phyloP scores from a whole-genome alignment of 441 rosid species.

The Isatis lusitanica region DNA sequence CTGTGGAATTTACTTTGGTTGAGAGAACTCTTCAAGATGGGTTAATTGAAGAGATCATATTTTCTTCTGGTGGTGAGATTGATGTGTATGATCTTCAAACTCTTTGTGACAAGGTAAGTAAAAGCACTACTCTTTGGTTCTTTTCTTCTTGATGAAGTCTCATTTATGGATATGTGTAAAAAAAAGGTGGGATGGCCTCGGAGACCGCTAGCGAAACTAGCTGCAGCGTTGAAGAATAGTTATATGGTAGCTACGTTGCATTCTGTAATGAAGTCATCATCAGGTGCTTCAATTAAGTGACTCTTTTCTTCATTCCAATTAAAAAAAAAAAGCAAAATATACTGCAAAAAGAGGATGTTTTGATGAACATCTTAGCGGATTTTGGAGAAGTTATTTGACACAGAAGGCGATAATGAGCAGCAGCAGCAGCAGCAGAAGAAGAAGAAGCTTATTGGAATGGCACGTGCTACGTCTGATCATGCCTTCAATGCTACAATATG shows the following conservation, averaged over 20 bases:
- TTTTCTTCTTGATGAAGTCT: not conserved
- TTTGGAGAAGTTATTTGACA: constrained; percentile 91
- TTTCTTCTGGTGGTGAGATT: constrained; percentile 88
- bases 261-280: constrained; percentile 51
- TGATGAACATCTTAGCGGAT: constrained; percentile 88
- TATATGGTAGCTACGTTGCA: constrained; percentile 93
- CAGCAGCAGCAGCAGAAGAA: not conserved
- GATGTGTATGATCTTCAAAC: constrained; percentile 90
- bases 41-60: constrained; percentile 68
- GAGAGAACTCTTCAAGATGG: constrained; percentile 72
- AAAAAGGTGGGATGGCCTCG: constrained; percentile 93
- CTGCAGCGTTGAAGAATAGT: constrained; percentile 89
- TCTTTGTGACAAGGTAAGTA: constrained; percentile 79
- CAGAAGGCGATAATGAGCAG: constrained; percentile 63
- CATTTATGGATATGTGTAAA: not conserved
- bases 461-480: constrained; percentile 98
- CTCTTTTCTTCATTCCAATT: not conserved
- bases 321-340: not conserved
- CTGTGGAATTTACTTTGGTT: constrained; percentile 74
- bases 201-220: constrained; percentile 83
- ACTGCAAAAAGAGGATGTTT: constrained; percentile 39
- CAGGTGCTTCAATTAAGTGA: constrained; percentile 50
- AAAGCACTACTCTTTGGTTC: not conserved
- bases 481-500: constrained; percentile 97
- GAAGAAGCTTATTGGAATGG: constrained; percentile 90